Base-by-base conservation (phyloP, 1,284 basidiomycete species). In the Gymnopus androsaceus region DNA sequence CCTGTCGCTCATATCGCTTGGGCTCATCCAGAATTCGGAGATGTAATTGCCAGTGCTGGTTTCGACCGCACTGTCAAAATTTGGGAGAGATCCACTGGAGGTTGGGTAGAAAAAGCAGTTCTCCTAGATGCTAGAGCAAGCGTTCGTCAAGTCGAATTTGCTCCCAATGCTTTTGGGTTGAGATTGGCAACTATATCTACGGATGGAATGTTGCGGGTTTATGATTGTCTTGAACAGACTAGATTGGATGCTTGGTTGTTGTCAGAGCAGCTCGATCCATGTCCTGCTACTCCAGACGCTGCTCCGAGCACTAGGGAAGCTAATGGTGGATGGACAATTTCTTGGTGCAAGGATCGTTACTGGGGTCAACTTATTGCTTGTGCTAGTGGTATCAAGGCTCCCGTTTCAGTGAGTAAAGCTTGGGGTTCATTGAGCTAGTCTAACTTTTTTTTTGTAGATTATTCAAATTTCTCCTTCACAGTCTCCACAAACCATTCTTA, bases 321-420 rank as follows among this genome's bases (percentile, higher is more conserved):
- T 1, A 88, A 92, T 58, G 94, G 94, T 8, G 95, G 92, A 0
- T 97, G 94, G 93, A 88, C 87, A 58, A 71, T 98, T 42, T 90
- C 88, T 19, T 98, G 94, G 94, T 97, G 94, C 71, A 92, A 92
- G 66, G 95, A 98, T 64, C 80, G 83, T 58, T 95, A 94, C 72
- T 95, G 94, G 93, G 94, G 95, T 1, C 90, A 94, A 66, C 69
- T 95, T 23, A 75, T 97, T 41, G 93, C 91, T 12, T 85, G 84
- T 0, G 84, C 85, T 2, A 83, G 83, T 51, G 94, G 94, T 1
- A 79, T 83, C 2, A 83, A 76, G 57, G 89, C 91, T 0, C 71
- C 84, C 15, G 76, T 96, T 45, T 92, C 94, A 71, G 91, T 94
- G 42, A 51, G 75, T 37, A 28, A 15, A 7, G 15, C 31, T 21